phyloP scores from a whole-genome alignment of 345 rosid genomes.

The Brassica nigra region DNA sequence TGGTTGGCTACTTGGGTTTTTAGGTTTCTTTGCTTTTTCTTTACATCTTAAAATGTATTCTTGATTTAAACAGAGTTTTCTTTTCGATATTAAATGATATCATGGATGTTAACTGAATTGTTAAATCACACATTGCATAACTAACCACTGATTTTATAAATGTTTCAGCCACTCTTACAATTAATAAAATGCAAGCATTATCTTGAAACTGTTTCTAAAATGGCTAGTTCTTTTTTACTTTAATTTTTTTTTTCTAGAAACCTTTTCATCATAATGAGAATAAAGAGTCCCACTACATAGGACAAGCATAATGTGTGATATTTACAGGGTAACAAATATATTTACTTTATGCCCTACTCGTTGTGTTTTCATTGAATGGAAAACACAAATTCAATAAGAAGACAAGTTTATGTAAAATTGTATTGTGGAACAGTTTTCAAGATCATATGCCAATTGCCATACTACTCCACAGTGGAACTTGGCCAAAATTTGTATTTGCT shows the following conservation, averaged over 20 bases:
- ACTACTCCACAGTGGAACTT: slow-evolving; percentile 30
- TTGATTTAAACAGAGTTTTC: background rate
- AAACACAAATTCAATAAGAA: background rate
- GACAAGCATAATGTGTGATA: background rate
- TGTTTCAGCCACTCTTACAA: background rate
- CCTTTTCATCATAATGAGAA: slow-evolving; percentile 15
- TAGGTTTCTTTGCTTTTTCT: background rate
- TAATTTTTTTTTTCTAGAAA: slow-evolving; percentile 13
- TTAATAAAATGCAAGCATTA: background rate
- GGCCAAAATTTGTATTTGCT: slow-evolving; percentile 31
- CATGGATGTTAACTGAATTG: background rate
- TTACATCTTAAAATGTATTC: background rate
- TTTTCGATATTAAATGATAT: no score
- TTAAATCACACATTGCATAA: background rate
- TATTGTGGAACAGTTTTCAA: slow-evolving; percentile 11
- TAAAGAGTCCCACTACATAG: slow-evolving; percentile 26
- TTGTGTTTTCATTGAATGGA: slow-evolving; percentile 4
- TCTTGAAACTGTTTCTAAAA: background rate
- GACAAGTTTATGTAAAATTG: slow-evolving; percentile 18
- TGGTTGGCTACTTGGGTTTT: background rate
- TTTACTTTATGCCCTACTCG: background rate
- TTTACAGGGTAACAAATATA: slow-evolving; percentile 4
- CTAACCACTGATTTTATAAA: background rate
- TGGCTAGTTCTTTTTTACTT: background rate
- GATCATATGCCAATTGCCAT: background rate